Evolutionary conservation across 345 rosid species (phyloP).

Genomic region (Eucalyptus cloeziana): DNA sequence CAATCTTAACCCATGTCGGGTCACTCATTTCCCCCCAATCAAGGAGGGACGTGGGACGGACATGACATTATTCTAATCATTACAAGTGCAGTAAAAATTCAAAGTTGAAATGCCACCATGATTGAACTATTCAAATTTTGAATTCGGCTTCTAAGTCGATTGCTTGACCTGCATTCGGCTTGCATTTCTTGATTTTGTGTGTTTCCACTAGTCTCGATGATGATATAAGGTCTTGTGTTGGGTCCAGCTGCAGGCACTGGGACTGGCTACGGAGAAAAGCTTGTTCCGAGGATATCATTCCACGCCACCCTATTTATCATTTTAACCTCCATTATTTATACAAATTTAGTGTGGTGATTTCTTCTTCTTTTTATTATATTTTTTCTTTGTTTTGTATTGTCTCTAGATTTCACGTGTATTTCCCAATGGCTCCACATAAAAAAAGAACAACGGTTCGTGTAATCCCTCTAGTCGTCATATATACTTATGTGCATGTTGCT

Average conservation of each 20-base stretch:
- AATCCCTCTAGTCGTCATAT: neutral
- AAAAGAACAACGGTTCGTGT: neutral
- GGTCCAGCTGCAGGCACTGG: neutral
- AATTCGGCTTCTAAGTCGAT: neutral
- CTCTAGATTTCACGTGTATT: neutral
- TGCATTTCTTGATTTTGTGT: neutral
- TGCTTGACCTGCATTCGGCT: neutral
- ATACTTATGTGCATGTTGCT: neutral
- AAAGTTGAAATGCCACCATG: neutral
- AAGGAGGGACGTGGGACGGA: neutral
- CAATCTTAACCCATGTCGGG: neutral
- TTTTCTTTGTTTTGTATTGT: neutral
- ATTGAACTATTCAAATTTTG: neutral
- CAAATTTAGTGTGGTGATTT: neutral
- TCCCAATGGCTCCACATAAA: neutral
- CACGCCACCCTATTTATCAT: neutral
- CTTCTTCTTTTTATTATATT: neutral
- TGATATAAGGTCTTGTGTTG: neutral
- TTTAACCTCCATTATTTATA: neutral
- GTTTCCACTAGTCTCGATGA: neutral
- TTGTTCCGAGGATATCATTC: neutral
- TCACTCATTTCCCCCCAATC: neutral
- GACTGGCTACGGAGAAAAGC: neutral
- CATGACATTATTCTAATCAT: neutral
- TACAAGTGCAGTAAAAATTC: neutral